phyloP scores from a whole-genome alignment of 306 rosid genomes.

The Castanopsis chinensis region DNA sequence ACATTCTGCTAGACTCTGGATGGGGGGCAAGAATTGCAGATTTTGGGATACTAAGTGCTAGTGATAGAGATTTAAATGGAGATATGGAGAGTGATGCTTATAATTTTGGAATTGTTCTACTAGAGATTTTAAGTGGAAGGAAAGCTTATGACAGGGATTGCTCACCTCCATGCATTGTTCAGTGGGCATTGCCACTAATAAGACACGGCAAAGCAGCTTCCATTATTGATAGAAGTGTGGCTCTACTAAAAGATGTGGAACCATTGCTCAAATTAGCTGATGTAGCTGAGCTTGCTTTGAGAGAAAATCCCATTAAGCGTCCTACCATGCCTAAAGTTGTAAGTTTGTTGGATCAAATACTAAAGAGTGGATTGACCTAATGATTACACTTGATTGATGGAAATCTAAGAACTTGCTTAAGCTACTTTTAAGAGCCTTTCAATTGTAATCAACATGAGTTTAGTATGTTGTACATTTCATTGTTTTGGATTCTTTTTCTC shows the following conservation, averaged over 20 bases:
- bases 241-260: conserved; percentile 77
- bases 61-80: conserved; percentile 44
- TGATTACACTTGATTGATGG: conserved; percentile 9
- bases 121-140: conserved; percentile 87
- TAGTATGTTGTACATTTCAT: too few relatives aligned
- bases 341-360: conserved; percentile 77
- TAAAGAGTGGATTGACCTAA: conserved; percentile 64
- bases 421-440: too few relatives aligned
- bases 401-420: too few relatives aligned
- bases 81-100: conserved; percentile 61
- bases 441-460: too few relatives aligned
- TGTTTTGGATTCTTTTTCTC: too few relatives aligned
- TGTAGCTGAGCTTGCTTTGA: conserved; percentile 65
- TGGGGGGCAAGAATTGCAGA: conserved; percentile 81
- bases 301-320: conserved; percentile 55
- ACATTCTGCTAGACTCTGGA: conserved; percentile 74
- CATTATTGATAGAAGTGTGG: conserved; percentile 44
- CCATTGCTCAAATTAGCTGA: conserved; percentile 81
- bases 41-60: conserved; percentile 61
- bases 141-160: conserved; percentile 69
- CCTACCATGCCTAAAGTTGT: conserved; percentile 61
- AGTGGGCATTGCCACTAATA: conserved; percentile 82
- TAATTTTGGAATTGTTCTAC: conserved; percentile 62
- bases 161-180: conserved; percentile 54
- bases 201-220: conserved; percentile 78